These are phyloP conservation scores for Pseudogymnoascus sp. DNA, from an alignment of 2,329 filamentous ascomycete species.

Conservation along the genomic window DNA sequence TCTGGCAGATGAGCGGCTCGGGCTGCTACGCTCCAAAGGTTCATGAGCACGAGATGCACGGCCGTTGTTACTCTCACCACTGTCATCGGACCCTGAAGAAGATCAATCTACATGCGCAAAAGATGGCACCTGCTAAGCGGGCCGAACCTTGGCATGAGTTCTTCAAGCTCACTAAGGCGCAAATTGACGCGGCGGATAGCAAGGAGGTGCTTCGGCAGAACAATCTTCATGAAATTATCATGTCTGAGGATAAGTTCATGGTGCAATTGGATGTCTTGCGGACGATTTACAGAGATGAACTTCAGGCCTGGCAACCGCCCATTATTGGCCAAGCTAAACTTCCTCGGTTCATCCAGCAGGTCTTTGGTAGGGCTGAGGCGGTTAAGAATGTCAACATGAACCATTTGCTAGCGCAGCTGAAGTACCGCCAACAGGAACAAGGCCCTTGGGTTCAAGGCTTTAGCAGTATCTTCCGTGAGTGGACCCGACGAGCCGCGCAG, in stretches of 20 bases:
- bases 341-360: constrained; percentile 70
- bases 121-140: constrained; percentile 59
- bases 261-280: constrained; percentile 80
- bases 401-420: constrained; percentile 82
- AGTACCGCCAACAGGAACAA: constrained; percentile 94
- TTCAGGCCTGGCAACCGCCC: constrained; percentile 64
- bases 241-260: constrained; percentile 86
- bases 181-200: constrained; percentile 61
- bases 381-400: constrained; percentile 91
- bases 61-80: constrained; percentile 86
- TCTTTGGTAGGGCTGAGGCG: constrained; percentile 85
- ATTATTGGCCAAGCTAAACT: constrained; percentile 74
- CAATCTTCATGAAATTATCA: constrained; percentile 89
- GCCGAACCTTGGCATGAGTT: constrained; percentile 79
- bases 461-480: constrained; percentile 95
- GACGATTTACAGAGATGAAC: constrained; percentile 74
- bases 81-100: constrained; percentile 93
- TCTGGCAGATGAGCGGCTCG: constrained; percentile 85
- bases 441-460: constrained; percentile 91
- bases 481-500: constrained; percentile 86
- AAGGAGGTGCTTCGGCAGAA: constrained; percentile 93
- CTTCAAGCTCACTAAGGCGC: constrained; percentile 74
- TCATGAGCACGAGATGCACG: constrained; percentile 56
- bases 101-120: constrained; percentile 72
- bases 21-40: constrained; percentile 86